Base-by-base conservation (phyloP, 2,329 filamentous ascomycete genomes). In the Fusarium multiceps region DNA sequence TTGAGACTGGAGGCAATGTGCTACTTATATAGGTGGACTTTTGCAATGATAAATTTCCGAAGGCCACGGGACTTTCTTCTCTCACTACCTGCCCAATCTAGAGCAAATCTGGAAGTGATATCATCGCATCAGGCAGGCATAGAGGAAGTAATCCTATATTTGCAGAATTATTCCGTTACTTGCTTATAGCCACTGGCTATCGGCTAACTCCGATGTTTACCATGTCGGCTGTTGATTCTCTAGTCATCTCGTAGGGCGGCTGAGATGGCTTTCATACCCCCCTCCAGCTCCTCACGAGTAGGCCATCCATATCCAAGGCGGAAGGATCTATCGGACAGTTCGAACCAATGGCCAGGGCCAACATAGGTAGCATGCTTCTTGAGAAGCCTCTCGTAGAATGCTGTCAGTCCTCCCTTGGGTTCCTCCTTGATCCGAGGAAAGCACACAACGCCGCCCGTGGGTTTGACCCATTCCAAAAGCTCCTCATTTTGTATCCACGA, bases 311-410 rank as follows among this genome's bases (percentile, higher is more conserved):
- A 59, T 0, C 56, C 56, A 7, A 59, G 56, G 4, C 50, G 18
- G 0, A 4, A 53, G 32, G 4, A 14, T 6, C 25, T 4, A 30
- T 59, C 56, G 0, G 30, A 25, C 12, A 55, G 4, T 6, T 59
- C 56, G 18, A 59, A 56, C 50, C 50, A 59, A 56, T 55, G 40
- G 11, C 50, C 50, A 18, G 50, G 50, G 2, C 56, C 56, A 32
- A 59, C 30, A 46, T 56, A 56, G 4, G 41, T 41, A 4, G 30
- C 40, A 41, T 41, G 7, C 7, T 43, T 54, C 3, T 41, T 56
- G 2, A 56, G 25, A 1, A 56, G 16, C 6, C 41, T 30, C 6
- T 46, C 30, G 3, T 59, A 59, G 7, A 46, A 59, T 7, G 30
- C 41, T 4, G n/a, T 0, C 18, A 41, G 7, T 1, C 56, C 41